phyloP scores from a whole-genome alignment of 129 eudicot genomes.

The Glebionis coronaria region DNA sequence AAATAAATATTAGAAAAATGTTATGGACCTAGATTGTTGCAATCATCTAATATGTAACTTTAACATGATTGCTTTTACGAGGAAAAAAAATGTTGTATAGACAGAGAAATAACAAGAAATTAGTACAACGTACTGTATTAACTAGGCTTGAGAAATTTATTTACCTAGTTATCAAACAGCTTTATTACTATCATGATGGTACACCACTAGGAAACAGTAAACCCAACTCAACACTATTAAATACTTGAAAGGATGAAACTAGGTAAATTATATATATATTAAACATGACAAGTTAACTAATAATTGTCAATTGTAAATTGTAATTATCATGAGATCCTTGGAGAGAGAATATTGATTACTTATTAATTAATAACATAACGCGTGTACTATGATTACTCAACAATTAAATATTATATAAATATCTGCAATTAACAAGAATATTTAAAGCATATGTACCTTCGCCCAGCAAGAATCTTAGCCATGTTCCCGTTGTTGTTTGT shows the following conservation, averaged over 20 bases:
- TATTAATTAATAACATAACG: conserved; percentile 11
- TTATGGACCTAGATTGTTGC: not conserved
- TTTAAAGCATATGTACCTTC: conserved; percentile 53
- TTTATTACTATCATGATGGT: conserved; percentile 2
- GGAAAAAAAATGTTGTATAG: not conserved
- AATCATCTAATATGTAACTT: not conserved
- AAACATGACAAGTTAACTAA: not conserved
- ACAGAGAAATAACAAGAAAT: conserved; percentile 5
- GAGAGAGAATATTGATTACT: not conserved
- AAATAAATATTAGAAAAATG: not conserved
- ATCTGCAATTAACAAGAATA: not conserved
- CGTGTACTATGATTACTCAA: not conserved
- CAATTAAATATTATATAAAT: not conserved
- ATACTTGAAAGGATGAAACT: not conserved
- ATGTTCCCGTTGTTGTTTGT: conserved; percentile 94
- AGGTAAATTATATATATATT: not conserved
- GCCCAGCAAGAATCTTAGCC: conserved; percentile 95
- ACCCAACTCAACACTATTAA: conserved; percentile 10
- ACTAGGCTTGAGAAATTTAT: not conserved
- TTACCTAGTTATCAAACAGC: not conserved
- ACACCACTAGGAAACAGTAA: not conserved
- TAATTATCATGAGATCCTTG: conserved; percentile 1
- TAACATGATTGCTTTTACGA: not conserved
- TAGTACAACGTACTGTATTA: not conserved
- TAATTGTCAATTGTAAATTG: not conserved